Conservation (phyloP, 148 eudicot genomes). For the Suaeda aralocaspica region DNA sequence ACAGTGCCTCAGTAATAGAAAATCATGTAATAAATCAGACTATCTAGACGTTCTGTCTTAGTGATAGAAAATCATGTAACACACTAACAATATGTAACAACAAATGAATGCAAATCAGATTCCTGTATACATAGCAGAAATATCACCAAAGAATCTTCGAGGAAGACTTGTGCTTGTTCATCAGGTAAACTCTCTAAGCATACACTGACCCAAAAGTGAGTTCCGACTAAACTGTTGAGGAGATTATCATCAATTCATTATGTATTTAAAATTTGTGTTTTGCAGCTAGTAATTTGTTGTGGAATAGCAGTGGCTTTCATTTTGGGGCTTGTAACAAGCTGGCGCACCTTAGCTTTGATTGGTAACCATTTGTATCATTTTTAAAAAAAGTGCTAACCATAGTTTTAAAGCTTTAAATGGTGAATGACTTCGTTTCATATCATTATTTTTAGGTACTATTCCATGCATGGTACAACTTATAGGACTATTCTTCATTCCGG, state of each 20-base stretch:
- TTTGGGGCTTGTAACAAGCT: constrained; percentile 31
- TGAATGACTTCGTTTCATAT: background rate
- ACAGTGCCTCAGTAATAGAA: background rate
- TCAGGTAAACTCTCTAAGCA: constrained; percentile 5
- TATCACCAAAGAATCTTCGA: constrained; percentile 51
- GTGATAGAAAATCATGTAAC: background rate
- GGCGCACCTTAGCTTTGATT: constrained; percentile 46
- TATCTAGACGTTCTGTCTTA: too few species aligned
- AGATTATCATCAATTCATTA: too few species aligned
- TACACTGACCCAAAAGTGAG: constrained; percentile 5
- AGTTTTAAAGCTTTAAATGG: background rate
- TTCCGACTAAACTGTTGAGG: background rate
- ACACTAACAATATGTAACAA: background rate
- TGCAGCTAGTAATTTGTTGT: constrained; percentile 27
- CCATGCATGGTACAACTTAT: constrained; percentile 46
- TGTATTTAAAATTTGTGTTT: background rate
- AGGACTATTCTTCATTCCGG: constrained; percentile 46
- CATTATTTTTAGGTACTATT: constrained; percentile 35
- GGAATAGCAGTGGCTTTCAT: constrained; percentile 35
- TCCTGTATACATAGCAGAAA: constrained; percentile 55
- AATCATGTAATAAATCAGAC: background rate
- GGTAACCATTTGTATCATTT: constrained; percentile 21
- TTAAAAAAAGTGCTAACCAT: background rate
- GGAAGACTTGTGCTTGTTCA: constrained; percentile 39
- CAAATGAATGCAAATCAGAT: constrained; percentile 23